These are phyloP conservation scores for Cicer judaicum DNA, from an alignment of 306 rosid species.

Conservation along the genomic window DNA sequence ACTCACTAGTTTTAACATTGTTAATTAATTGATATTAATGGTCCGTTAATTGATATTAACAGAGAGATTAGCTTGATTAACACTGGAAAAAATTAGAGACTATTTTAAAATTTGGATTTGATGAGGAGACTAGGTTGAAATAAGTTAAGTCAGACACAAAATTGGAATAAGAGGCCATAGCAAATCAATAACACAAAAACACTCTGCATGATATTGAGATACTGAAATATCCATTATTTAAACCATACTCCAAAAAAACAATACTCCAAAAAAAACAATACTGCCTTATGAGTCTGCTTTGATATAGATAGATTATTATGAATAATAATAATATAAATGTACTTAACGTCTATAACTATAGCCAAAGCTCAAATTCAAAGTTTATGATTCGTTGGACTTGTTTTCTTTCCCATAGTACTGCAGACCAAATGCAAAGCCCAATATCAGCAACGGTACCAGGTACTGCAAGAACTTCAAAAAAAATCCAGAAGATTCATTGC, in stretches of 20 bases:
- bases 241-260: not conserved
- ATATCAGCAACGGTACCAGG: conserved; percentile 68
- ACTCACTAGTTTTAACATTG: too few relatives aligned
- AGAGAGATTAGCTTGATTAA: too few relatives aligned
- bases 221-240: conserved; percentile 4
- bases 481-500: conserved; percentile 53
- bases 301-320: conserved; percentile 9
- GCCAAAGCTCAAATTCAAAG: conserved; percentile 39
- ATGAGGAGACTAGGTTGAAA: too few relatives aligned
- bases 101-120: too few relatives aligned
- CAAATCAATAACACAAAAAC: conserved; percentile 28
- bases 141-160: too few relatives aligned
- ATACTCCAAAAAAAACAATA: not conserved
- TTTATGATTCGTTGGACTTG: conserved; percentile 40
- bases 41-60: too few relatives aligned
- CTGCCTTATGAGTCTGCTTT: not conserved
- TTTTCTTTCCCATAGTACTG: conserved; percentile 58
- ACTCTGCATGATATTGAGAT: conserved; percentile 19
- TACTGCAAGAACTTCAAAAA: conserved; percentile 55
- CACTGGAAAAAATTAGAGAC: too few relatives aligned
- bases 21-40: too few relatives aligned
- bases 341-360: conserved; percentile 11
- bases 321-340: conserved; percentile 9
- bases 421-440: conserved; percentile 66
- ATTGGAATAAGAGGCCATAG: conserved; percentile 2